Conservation (phyloP, 2,329 filamentous ascomycete genomes). For the Alternaria sp. region DNA sequence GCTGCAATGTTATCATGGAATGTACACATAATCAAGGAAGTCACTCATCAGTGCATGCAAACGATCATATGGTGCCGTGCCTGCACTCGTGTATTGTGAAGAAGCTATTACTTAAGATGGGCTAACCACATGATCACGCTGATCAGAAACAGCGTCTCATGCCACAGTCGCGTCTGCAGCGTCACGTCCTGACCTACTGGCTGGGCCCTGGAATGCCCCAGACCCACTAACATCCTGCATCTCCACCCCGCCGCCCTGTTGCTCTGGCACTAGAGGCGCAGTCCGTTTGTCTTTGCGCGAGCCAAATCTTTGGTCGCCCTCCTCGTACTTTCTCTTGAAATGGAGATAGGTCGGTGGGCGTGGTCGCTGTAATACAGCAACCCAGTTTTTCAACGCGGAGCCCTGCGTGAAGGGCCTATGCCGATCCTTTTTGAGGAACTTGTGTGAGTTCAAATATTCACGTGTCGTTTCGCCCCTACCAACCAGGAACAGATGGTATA, state of each 20-base stretch:
- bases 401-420: constrained; percentile 89
- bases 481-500: constrained; percentile 92
- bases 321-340: constrained; percentile 78
- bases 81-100: constrained; percentile 1
- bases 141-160: constrained; percentile 8
- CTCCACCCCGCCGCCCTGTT: constrained; percentile 68
- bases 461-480: constrained; percentile 91
- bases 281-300: constrained; percentile 60
- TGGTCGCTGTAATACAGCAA: constrained; percentile 80
- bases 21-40: background rate
- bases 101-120: constrained; percentile 5
- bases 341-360: constrained; percentile 86
- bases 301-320: constrained; percentile 86
- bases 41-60: background rate
- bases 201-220: constrained; percentile 46
- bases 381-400: constrained; percentile 76
- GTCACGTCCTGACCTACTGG: constrained; percentile 25
- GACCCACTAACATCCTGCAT: constrained; percentile 63
- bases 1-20: background rate
- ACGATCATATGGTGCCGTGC: background rate
- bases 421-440: constrained; percentile 89
- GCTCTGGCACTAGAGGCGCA: constrained; percentile 56
- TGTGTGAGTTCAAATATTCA: constrained; percentile 95
- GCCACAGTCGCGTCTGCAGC: constrained; percentile 14
- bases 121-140: constrained; percentile 6